These are phyloP conservation scores for Paradendryphiella salina DNA, from an alignment of 2,329 filamentous ascomycete genomes.

Conservation along the genomic window DNA sequence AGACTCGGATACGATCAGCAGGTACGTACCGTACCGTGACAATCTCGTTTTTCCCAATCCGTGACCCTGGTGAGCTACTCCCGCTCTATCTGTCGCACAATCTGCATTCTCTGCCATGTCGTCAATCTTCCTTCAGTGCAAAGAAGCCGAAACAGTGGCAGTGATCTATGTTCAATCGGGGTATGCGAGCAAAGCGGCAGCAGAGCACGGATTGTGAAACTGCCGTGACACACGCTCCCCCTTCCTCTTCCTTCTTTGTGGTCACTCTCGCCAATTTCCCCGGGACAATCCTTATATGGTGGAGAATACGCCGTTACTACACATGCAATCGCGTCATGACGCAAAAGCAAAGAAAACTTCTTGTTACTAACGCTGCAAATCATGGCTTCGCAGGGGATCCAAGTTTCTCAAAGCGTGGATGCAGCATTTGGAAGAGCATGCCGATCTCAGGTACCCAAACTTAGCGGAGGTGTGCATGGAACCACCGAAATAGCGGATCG, in stretches of 20 bases:
- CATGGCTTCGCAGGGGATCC: constrained; percentile 65
- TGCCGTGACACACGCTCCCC: constrained; percentile 20
- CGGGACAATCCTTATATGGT: neutral
- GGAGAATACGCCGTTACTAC: neutral
- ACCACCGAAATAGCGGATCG: constrained; percentile 27
- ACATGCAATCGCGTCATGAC: neutral
- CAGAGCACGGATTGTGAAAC: constrained; percentile 17
- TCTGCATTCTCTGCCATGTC: neutral
- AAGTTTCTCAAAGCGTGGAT: constrained; percentile 89
- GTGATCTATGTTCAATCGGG: no score
- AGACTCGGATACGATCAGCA: constrained; percentile 89
- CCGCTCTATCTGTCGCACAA: constrained; percentile 4
- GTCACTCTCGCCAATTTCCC: neutral
- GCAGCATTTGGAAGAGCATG: constrained; percentile 83
- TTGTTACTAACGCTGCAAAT: constrained; percentile 1
- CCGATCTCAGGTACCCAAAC: constrained; percentile 88
- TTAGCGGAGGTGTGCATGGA: constrained; percentile 52
- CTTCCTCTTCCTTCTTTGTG: neutral
- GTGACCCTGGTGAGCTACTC: constrained; percentile 1
- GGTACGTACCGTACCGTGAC: constrained; percentile 58
- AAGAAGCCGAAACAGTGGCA: constrained; percentile 16
- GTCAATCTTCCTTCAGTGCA: constrained; percentile 1
- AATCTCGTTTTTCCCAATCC: constrained; percentile 2
- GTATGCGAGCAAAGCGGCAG: constrained; percentile 4
- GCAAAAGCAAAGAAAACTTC: neutral